Evolutionary conservation across 108 stramenopile species (phyloP), one percentile per base, ranked within the genome.

Genomic region (Stephanodiscus triporus): DNA sequence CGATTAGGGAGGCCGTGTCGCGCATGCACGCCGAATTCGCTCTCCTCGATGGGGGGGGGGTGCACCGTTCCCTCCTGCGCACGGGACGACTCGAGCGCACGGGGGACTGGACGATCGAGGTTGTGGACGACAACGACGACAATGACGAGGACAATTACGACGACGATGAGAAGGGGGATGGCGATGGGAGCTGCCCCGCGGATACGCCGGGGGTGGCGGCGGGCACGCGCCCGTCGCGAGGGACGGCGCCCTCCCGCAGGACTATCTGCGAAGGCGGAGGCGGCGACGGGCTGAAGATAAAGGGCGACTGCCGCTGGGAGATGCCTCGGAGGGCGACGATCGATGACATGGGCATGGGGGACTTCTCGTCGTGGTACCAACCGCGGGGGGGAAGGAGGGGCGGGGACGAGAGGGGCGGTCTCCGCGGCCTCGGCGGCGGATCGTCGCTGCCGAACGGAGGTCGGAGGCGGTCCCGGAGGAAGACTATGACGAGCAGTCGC

Each of bases 11-110:
- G 2, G 71, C 87, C 26, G 70, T 93, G 13, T 66, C 78, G 68
- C 76, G 68, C 20, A 75, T 69, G 43, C 86, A 89, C 62, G 27
- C 68, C 13, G 56, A 84, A 3, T 93, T 93, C 77, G 86, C 86
- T 38, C 50, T 93, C 19, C 55, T 93, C 16, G 43, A 16, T 3
- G 87, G 88, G 38, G 91, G 91, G 14, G 89, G 92, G 5, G 86
- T 93, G 65, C 73, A 83, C 63, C 40, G 32, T 17, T 66, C 84
- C 32, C 61, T 93, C 16, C 43, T 83, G 22, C 59, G 68, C 32
- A 75, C 77, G 38, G 63, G 64, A 14, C 67, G 50, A 57, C 69
- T 81, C 32, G 72, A 80, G 55, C 36, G 64, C 0, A 80, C 74
- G 19, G 29, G 61, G 22, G 78, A 80, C 50, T 70, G 68, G 71